Evolutionary conservation across 495 filamentous ascomycete genomes (phyloP).

Genomic region (Podospora pseudopauciseta): DNA sequence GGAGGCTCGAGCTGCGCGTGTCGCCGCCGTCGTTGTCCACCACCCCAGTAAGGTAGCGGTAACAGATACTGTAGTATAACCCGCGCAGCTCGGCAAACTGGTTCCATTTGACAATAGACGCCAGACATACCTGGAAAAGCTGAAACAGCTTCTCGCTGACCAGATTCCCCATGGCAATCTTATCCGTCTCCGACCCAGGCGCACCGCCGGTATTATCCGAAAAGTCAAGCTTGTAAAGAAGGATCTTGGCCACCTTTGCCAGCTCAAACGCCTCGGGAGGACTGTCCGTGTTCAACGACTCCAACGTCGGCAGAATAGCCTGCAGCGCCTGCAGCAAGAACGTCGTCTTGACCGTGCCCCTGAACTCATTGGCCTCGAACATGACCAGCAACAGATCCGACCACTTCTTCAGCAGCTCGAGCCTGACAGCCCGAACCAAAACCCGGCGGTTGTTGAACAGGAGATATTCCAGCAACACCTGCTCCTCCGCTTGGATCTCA

Average conservation of each 20-base stretch:
- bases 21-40: conserved; percentile 48
- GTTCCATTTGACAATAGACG: conserved; percentile 67
- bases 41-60: conserved; percentile 74
- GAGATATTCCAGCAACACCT: conserved; percentile 52
- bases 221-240: conserved; percentile 71
- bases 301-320: conserved; percentile 78
- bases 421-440: conserved; percentile 55
- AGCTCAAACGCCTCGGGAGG: conserved; percentile 65
- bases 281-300: conserved; percentile 62
- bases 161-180: conserved; percentile 60
- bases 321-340: conserved; percentile 84
- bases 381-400: conserved; percentile 74
- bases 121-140: conserved; percentile 78
- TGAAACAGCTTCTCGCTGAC: conserved; percentile 87
- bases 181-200: conserved; percentile 39
- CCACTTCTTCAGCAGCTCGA: conserved; percentile 72
- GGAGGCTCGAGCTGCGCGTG: conserved; percentile 20
- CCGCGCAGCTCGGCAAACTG: conserved; percentile 70
- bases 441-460: conserved; percentile 61
- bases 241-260: conserved; percentile 68
- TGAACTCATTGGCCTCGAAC: conserved; percentile 70
- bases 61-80: conserved; percentile 82
- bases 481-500: conserved; percentile 55
- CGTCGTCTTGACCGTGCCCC: conserved; percentile 58
- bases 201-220: conserved; percentile 38